A percentile compares a stretch with the other conserved stretches of the same genome.
phyloP scores from a whole-genome alignment of 2,329 filamentous ascomycete genomes.

The Aspergillus tubingensis region DNA sequence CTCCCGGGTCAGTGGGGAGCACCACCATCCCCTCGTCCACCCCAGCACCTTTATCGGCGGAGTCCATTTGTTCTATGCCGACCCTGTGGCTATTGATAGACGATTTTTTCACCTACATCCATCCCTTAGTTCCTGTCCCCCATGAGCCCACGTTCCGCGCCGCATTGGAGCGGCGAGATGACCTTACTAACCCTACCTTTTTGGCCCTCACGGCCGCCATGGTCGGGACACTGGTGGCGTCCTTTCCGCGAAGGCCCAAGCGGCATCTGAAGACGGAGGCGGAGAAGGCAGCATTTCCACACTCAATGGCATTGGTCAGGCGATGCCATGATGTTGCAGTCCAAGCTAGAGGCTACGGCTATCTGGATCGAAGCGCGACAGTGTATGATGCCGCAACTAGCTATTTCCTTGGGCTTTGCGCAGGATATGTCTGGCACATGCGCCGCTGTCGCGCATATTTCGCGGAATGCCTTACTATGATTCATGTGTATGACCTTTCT shows the following conservation, averaged over 20 bases:
- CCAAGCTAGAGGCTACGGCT: conserved; percentile 47
- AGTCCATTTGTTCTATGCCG: conserved; percentile 47
- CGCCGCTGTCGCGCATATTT: conserved; percentile 45
- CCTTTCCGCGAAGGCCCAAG: conserved; percentile 48
- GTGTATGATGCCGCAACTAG: conserved; percentile 49
- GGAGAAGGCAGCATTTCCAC: conserved; percentile 42
- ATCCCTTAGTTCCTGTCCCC: conserved; percentile 49
- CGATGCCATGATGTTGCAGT: conserved; percentile 47
- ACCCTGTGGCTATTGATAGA: conserved; percentile 46
- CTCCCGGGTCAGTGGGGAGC: conserved; percentile 25
- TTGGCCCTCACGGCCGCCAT: conserved; percentile 49
- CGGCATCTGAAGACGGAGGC: conserved; percentile 42
- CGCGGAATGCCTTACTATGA: conserved; percentile 46
- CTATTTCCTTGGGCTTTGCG: conserved; percentile 46
- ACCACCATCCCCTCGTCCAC: conserved; percentile 34
- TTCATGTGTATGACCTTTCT: conserved; percentile 44
- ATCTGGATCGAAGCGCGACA: conserved; percentile 45
- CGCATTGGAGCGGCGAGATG: conserved; percentile 46
- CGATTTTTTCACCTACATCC: conserved; percentile 52
- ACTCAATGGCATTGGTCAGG: conserved; percentile 46
- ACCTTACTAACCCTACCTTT: conserved; percentile 45
- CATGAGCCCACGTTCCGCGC: conserved; percentile 51
- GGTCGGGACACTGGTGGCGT: conserved; percentile 48
- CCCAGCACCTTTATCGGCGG: conserved; percentile 51
- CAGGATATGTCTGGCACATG: conserved; percentile 44